Base-by-base conservation (phyloP, 2,329 filamentous ascomycete species). In the Curvularia sp. region DNA sequence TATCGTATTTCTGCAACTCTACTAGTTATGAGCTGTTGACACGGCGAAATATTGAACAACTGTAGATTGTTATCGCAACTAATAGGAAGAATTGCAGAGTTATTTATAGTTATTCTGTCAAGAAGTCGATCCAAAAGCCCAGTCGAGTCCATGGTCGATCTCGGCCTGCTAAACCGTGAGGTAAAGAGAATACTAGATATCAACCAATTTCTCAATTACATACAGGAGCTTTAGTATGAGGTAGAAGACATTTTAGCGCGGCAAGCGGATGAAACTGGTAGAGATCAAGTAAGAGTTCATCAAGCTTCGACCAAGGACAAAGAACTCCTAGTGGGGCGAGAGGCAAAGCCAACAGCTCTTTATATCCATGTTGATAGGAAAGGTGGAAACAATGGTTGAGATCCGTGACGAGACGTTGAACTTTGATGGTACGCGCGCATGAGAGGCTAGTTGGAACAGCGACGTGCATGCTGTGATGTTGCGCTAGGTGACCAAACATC, bases 111-210 rank as follows among this genome's bases (percentile, higher is more conserved):
- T n/a, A n/a, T n/a, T n/a, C n/a, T n/a, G n/a, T n/a, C n/a, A n/a
- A n/a, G n/a, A n/a, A n/a, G n/a, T n/a, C n/a, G 55, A 38, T 59
- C 49, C 25, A 59, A 54, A 30, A 59, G 55, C 49, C 55, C 43
- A n/a, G 50, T 54, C 32, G 54, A 59, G 45, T 49, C 30, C 42
- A 54, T 59, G 49, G 45, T 59, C 12, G 46, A 54, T 45, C 55
- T 59, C 45, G 27, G 43, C 46, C 38, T 59, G 21, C 45, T 59
- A n/a, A 36, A 59, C 46, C 50, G 55, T 3, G 39, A 50, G 43
- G 50, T 59, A 32, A 49, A 54, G 43, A 59, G 49, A 50, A 45
- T 46, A 23, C 45, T 59, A 25, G 50, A 49, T 39, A 21, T 25
- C 7, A 47, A 59, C 13, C n/a, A 21, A 59, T 13, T 54, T 23